Conservation (phyloP, 2,329 filamentous ascomycete species). For the Niveomyces coronatus region DNA sequence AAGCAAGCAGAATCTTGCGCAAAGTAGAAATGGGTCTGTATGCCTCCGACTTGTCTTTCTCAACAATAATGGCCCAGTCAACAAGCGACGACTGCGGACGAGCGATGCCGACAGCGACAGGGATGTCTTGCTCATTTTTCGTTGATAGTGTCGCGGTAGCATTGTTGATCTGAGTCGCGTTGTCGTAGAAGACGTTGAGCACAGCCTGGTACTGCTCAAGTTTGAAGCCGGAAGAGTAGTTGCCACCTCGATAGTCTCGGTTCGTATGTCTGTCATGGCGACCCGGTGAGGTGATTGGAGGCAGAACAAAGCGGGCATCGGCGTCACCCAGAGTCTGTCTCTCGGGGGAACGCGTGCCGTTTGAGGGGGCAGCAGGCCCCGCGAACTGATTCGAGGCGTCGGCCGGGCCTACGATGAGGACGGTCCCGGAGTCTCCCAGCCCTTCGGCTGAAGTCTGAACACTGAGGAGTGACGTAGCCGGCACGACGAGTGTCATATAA, state of each 20-base stretch:
- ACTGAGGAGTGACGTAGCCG: conserved; percentile 51
- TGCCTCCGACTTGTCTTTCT: conserved; percentile 65
- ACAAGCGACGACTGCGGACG: conserved; percentile 57
- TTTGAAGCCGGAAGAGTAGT: conserved; percentile 42
- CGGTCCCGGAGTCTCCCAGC: conserved; percentile 58
- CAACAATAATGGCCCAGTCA: conserved; percentile 75
- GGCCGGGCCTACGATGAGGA: conserved; percentile 60
- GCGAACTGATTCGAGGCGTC: conserved; percentile 58
- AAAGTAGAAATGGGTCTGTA: conserved; percentile 65
- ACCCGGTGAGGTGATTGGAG: conserved; percentile 33
- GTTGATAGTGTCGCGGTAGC: conserved; percentile 62
- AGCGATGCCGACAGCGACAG: conserved; percentile 71
- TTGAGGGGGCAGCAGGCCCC: conserved; percentile 32
- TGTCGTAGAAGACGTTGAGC: conserved; percentile 45
- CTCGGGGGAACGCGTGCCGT: conserved; percentile 31
- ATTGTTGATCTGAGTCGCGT: conserved; percentile 47
- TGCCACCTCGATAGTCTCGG: conserved; percentile 20
- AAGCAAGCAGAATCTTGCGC: conserved; percentile 71
- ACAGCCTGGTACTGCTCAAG: conserved; percentile 54
- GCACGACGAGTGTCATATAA: conserved; percentile 70
- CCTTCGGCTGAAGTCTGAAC: conserved; percentile 58
- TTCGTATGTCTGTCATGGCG: conserved; percentile 36
- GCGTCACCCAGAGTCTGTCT: conserved; percentile 29
- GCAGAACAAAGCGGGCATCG: conserved; percentile 50
- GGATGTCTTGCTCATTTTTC: conserved; percentile 57